phyloP scores from a whole-genome alignment of 106 monocot species.

The Platanthera guangdongensis region DNA sequence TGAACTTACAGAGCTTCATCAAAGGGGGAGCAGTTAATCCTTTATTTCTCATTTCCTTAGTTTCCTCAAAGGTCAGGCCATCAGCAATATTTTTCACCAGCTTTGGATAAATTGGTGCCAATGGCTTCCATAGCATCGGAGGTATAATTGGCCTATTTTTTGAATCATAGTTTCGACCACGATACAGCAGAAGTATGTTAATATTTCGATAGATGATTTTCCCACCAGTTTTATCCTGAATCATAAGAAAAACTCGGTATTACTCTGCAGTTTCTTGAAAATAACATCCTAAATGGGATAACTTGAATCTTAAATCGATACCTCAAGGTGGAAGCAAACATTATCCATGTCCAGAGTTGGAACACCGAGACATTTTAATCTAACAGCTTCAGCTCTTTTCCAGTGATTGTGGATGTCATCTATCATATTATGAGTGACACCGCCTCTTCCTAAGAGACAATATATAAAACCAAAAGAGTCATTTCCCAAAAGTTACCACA shows the following conservation, averaged over 20 bases:
- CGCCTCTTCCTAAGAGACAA: constrained; percentile 49
- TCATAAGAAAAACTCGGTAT: not conserved
- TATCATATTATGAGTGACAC: constrained; percentile 85
- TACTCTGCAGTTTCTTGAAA: not conserved
- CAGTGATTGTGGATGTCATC: constrained; percentile 89
- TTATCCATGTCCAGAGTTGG: constrained; percentile 94
- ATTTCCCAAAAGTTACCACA: not conserved
- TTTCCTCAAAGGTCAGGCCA: constrained; percentile 69
- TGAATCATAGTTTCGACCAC: constrained; percentile 74
- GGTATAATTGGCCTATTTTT: constrained; percentile 55
- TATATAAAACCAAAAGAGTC: not conserved
- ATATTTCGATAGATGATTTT: constrained; percentile 53
- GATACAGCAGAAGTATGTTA: constrained; percentile 71
- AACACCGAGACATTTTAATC: constrained; percentile 81
- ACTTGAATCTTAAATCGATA: constrained; percentile 9
- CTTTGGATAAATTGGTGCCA: constrained; percentile 73
- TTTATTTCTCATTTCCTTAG: constrained; percentile 73
- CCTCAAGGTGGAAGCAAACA: constrained; percentile 88
- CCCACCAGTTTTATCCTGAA: constrained; percentile 91
- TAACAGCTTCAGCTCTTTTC: constrained; percentile 87
- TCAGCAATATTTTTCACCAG: constrained; percentile 67
- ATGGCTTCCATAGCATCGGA: constrained; percentile 84
- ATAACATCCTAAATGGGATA: not conserved
- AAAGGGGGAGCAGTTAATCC: constrained; percentile 61
- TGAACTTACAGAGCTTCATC: constrained; percentile 66